Evolutionary conservation across 306 rosid genomes (phyloP), one percentile per base, ranked within the genome.

Genomic region (Sindora glabra): DNA sequence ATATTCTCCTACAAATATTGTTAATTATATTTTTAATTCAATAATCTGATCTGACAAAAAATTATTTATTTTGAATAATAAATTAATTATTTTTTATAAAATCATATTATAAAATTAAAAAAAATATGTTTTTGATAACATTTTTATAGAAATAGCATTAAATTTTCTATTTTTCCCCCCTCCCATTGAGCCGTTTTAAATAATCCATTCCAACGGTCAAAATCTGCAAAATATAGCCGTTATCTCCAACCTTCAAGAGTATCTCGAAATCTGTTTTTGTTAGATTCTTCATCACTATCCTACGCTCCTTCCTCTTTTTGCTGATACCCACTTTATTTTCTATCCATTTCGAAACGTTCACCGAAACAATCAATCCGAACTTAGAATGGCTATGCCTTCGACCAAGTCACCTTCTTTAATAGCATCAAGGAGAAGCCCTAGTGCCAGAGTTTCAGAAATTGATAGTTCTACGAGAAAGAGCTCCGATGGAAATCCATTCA

Each of bases 401-500:
- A 82, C 66, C 85, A 89, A 71, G 68, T 39, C 77, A 4, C 42
- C 94, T 10, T 62, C 82, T 17, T 62, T 78, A 41, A n/a, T n/a
- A n/a, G 48, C 67, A 5, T 50, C 84, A 10, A 38, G 59, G 52
- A 57, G 71, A 45, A 80, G 66, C 72, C 85, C 81, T 14, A 81
- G 21, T 73, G 33, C 81, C 14, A 74, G 94, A 84, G 84, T 41
- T 62, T 86, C 90, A 0, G 97, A 90, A 67, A 56, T 67, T 29
- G 48, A 44, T 24, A 72, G 82, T 45, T 74, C 94, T 16, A 27
- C 80, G 48, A 64, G 90, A 49, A 80, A 83, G 57, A 90, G 95
- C 78, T 80, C 87, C 80, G 49, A 67, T 2, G 95, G 94, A 18
- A 90, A 76, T 65, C 88, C 94, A 1, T 86, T 86, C 39, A 1